Conservation (phyloP, 139 green algal genomes). For the Micractinium conductrix region DNA sequence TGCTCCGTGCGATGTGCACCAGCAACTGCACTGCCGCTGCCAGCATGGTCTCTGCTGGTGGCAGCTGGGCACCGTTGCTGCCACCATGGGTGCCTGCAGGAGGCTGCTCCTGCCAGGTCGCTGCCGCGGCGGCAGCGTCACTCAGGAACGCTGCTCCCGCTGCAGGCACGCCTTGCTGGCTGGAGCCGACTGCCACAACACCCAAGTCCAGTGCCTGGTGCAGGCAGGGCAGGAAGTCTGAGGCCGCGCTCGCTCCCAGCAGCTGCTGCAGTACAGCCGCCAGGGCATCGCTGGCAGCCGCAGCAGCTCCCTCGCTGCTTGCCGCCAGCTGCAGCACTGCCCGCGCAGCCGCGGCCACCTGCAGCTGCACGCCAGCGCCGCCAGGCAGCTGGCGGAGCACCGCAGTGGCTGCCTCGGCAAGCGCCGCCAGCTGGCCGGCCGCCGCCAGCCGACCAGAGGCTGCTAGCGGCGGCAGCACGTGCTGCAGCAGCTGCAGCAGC, state of each 20-base stretch:
- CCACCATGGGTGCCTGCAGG: background rate
- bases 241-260: background rate
- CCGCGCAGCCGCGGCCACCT: background rate
- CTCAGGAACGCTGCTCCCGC: conserved; percentile 1
- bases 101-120: background rate
- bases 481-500: background rate
- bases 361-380: background rate
- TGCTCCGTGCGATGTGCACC: background rate
- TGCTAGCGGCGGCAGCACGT: background rate
- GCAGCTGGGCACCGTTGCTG: background rate
- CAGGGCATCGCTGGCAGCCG: conserved; percentile 7
- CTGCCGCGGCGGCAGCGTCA: background rate
- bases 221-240: background rate
- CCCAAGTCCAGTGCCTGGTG: conserved; percentile 10
- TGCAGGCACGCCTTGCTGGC: conserved; percentile 1
- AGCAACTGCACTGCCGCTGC: conserved; percentile 3
- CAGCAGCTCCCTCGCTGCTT: background rate
- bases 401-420: conserved; percentile 6
- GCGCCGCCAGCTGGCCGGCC: background rate
- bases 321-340: conserved; percentile 5
- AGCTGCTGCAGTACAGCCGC: background rate
- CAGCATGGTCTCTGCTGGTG: background rate
- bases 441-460: too few relatives aligned
- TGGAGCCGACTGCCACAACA: background rate
- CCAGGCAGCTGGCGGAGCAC: conserved; percentile 19